These are phyloP conservation scores for Thraustochytrium sp. DNA, from an alignment of 352 stramenopile genomes.

Conservation along the genomic window DNA sequence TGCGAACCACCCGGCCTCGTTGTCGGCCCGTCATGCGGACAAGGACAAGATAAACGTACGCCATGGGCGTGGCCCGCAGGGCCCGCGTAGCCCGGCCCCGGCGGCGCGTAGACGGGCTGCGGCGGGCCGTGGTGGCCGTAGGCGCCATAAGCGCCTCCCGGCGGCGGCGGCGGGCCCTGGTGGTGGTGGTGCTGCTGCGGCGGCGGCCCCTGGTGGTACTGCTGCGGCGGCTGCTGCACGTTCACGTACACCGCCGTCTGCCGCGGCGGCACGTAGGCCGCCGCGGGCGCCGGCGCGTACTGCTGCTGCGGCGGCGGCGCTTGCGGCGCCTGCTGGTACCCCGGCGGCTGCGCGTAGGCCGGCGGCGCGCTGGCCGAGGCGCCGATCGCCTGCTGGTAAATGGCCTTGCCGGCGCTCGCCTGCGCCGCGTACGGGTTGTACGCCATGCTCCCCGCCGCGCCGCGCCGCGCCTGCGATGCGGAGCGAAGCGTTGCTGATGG, in stretches of 20 bases:
- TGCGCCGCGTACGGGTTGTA: constrained; percentile 35
- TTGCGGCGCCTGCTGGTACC: neutral
- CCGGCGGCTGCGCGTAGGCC: neutral
- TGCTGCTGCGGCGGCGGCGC: neutral
- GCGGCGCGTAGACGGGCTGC: neutral
- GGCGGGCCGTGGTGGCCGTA: neutral
- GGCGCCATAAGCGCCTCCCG: neutral
- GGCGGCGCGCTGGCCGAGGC: neutral
- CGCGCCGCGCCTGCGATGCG: neutral
- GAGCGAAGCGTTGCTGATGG: neutral
- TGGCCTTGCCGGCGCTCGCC: neutral
- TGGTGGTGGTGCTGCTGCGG: neutral
- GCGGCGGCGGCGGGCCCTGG: neutral
- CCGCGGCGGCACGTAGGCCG: neutral
- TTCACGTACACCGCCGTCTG: no score
- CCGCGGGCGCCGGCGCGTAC: neutral
- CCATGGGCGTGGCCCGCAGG: neutral
- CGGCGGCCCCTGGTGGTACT: neutral
- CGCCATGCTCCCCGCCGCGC: neutral
- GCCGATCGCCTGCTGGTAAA: constrained; percentile 15
- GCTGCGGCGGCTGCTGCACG: neutral
- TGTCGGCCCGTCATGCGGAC: neutral
- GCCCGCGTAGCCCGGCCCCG: neutral
- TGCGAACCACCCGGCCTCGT: no score
- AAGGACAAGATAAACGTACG: neutral